phyloP scores from a whole-genome alignment of 495 filamentous ascomycete genomes.

The Penicillium coffeae region DNA sequence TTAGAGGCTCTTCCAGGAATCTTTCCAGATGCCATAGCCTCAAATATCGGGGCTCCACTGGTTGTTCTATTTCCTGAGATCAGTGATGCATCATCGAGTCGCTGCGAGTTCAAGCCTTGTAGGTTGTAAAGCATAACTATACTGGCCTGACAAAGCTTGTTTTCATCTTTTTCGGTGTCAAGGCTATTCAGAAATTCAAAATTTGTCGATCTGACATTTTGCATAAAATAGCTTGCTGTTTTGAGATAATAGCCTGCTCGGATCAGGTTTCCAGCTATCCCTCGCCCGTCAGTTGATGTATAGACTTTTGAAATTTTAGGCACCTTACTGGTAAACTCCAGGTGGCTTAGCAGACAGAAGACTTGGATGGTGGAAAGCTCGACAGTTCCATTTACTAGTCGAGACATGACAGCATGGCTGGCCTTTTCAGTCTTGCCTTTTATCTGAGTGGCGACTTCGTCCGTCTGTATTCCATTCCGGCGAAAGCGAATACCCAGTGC shows the following conservation, averaged over 20 bases:
- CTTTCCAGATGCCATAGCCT: conserved; percentile 2
- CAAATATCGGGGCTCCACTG: not conserved
- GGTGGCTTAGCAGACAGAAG: conserved; percentile 36
- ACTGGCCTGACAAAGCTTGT: conserved; percentile 34
- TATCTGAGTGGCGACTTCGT: conserved; percentile 13
- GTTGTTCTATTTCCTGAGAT: not conserved
- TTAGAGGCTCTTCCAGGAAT: conserved; percentile 12
- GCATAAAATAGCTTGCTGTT: conserved; percentile 34
- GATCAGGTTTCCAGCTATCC: conserved; percentile 30
- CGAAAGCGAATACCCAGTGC: conserved; percentile 34
- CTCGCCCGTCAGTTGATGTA: no score
- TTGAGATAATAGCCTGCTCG: conserved; percentile 35
- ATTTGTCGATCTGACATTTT: conserved; percentile 22
- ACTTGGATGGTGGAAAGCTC: conserved; percentile 43
- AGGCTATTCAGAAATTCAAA: conserved; percentile 19
- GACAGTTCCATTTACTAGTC: conserved; percentile 27
- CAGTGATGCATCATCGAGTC: not conserved
- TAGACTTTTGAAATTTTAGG: no score
- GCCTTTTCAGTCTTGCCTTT: conserved; percentile 25
- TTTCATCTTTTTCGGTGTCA: conserved; percentile 31
- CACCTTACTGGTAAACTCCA: conserved; percentile 38
- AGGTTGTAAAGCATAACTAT: conserved; percentile 36
- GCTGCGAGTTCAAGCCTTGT: conserved; percentile 22
- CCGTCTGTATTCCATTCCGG: conserved; percentile 6
- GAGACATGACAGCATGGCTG: conserved; percentile 27